Evolutionary conservation across 768 basidiomycete species (phyloP).

Genomic region (Leccinum broughii): DNA sequence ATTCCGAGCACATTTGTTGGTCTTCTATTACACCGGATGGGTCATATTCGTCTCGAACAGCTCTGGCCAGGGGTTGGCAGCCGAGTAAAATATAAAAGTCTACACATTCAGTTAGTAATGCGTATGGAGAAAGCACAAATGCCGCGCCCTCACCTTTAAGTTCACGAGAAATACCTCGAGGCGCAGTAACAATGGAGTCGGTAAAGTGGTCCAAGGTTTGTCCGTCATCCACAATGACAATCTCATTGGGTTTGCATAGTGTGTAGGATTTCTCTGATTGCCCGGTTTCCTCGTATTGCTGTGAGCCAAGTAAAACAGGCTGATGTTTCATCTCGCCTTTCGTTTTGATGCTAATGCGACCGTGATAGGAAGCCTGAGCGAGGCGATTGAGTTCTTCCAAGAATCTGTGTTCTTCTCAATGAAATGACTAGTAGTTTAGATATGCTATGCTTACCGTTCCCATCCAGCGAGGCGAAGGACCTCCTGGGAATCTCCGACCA

Average conservation of each 20-base stretch:
- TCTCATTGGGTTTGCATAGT: slow-evolving; percentile 64
- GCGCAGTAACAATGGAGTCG: slow-evolving; percentile 66
- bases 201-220: slow-evolving; percentile 74
- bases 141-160: slow-evolving; percentile 66
- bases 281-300: neutral
- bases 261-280: slow-evolving; percentile 59
- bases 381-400: slow-evolving; percentile 78
- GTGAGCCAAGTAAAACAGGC: slow-evolving; percentile 63
- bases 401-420: slow-evolving; percentile 48
- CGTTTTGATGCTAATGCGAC: slow-evolving; percentile 46
- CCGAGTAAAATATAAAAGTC: slow-evolving; percentile 77
- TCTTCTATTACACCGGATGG: slow-evolving; percentile 48
- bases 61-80: slow-evolving; percentile 61
- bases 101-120: slow-evolving; percentile 20
- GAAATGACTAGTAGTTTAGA: neutral
- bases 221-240: slow-evolving; percentile 83
- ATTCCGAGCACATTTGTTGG: slow-evolving; percentile 46
- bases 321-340: slow-evolving; percentile 57
- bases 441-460: slow-evolving; percentile 31
- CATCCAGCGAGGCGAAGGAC: slow-evolving; percentile 74
- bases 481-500: slow-evolving; percentile 60
- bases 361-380: slow-evolving; percentile 66
- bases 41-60: slow-evolving; percentile 76
- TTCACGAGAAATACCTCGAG: slow-evolving; percentile 88
- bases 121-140: neutral